Conservation (phyloP, 768 basidiomycete species). For the Lactarius akahatsu region DNA sequence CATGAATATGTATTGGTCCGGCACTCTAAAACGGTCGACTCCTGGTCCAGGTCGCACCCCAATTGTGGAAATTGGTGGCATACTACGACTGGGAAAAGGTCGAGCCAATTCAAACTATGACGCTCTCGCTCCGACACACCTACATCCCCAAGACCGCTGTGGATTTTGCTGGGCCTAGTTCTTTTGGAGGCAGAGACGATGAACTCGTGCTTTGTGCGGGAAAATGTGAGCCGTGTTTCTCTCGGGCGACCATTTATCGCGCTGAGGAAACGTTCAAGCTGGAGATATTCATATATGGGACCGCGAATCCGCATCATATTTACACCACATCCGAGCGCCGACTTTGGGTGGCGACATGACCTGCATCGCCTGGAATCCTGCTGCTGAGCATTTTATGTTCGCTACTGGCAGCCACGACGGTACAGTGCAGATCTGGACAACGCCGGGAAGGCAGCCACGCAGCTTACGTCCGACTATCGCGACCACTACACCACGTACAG, state of each 20-base stretch:
- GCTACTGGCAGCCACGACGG: conserved; percentile 81
- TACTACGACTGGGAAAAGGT: conserved; percentile 52
- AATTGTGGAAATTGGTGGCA: conserved; percentile 70
- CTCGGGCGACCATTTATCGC: conserved; percentile 11
- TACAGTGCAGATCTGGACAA: conserved; percentile 69
- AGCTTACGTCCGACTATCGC: conserved; percentile 5
- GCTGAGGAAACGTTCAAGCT: conserved; percentile 40
- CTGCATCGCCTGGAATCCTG: conserved; percentile 78
- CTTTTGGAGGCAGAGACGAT: conserved; percentile 78
- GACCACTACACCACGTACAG: conserved; percentile 11
- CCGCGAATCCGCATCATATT: conserved; percentile 67
- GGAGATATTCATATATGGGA: conserved; percentile 89
- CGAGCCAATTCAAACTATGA: conserved; percentile 33
- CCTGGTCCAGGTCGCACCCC: conserved; percentile 61
- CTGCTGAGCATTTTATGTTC: conserved; percentile 60
- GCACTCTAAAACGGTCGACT: conserved; percentile 3
- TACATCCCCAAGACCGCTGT: conserved; percentile 68
- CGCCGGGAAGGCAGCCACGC: background rate
- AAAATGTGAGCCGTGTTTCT: conserved; percentile 49
- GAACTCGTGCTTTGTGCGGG: conserved; percentile 77
- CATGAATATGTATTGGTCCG: too few species aligned
- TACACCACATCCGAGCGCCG: conserved; percentile 69
- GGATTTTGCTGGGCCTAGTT: conserved; percentile 78
- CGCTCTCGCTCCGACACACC: conserved; percentile 55
- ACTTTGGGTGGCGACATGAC: conserved; percentile 63